phyloP scores from a whole-genome alignment of 371 early-diverging fungal genomes.

The Mortierella sp. region DNA sequence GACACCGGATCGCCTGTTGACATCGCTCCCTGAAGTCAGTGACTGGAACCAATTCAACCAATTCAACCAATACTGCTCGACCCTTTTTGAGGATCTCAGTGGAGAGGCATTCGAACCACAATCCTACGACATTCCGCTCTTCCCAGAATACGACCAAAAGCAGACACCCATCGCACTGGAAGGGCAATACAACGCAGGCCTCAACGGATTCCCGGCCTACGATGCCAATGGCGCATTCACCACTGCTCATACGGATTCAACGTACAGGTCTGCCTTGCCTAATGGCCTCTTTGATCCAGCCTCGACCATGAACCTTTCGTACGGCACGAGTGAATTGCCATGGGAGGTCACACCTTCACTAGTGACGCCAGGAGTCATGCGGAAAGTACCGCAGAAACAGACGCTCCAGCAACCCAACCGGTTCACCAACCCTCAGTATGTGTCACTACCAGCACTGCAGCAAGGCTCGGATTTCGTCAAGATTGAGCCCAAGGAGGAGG shows the following conservation, averaged over 20 bases:
- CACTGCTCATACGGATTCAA: constrained; percentile 3
- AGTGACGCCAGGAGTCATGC: constrained; percentile 18
- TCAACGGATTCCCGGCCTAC: constrained; percentile 5
- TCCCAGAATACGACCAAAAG: constrained; percentile 49
- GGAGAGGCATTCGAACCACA: constrained; percentile 44
- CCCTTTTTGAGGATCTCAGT: constrained; percentile 46
- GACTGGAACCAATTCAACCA: constrained; percentile 64
- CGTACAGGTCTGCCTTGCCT: constrained; percentile 22
- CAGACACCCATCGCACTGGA: constrained; percentile 20
- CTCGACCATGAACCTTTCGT: not conserved
- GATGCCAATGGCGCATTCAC: not conserved
- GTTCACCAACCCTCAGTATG: constrained; percentile 38
- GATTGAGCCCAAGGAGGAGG: constrained; percentile 24
- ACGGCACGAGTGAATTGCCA: not conserved
- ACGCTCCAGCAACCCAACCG: constrained; percentile 25
- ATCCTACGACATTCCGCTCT: constrained; percentile 23
- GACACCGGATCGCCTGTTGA: constrained; percentile 57
- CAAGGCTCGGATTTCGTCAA: constrained; percentile 18
- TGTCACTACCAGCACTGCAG: constrained; percentile 25
- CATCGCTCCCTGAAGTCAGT: constrained; percentile 60
- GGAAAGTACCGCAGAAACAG: constrained; percentile 7
- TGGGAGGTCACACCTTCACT: constrained; percentile 13
- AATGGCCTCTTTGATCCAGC: constrained; percentile 14
- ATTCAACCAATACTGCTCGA: constrained; percentile 47
- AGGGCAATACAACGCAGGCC: not conserved